Evolutionary conservation across 352 stramenopile genomes (phyloP).

Genomic region (Globisporangium abappressorium): DNA sequence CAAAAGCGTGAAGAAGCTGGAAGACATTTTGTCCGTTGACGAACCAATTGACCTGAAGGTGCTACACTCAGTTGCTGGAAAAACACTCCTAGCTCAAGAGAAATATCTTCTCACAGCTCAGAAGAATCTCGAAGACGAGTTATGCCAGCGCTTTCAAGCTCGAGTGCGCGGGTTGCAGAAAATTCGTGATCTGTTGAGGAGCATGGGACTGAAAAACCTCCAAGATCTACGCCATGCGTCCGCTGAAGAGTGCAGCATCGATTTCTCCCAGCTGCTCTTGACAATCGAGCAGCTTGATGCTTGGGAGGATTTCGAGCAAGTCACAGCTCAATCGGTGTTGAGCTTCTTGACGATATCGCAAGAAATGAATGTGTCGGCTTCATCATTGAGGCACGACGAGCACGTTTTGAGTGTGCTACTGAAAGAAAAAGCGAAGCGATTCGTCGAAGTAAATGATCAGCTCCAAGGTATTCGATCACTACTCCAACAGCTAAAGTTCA

Average conservation of each 20-base stretch:
- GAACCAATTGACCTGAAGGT: constrained; percentile 40
- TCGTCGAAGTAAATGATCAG: constrained; percentile 48
- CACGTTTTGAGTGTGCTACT: constrained; percentile 44
- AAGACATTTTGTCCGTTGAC: constrained; percentile 34
- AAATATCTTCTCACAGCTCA: constrained; percentile 32
- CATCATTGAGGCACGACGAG: constrained; percentile 33
- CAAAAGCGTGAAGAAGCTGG: constrained; percentile 39
- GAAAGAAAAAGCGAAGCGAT: constrained; percentile 59
- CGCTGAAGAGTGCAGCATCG: constrained; percentile 22
- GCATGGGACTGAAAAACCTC: constrained; percentile 32
- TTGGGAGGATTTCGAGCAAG: constrained; percentile 27
- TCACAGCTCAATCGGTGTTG: constrained; percentile 8
- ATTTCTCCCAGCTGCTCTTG: constrained; percentile 14
- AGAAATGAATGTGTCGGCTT: constrained; percentile 21
- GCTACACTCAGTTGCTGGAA: constrained; percentile 30
- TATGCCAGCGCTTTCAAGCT: constrained; percentile 39
- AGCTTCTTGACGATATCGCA: constrained; percentile 14
- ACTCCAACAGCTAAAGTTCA: constrained; percentile 41
- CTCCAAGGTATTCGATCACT: constrained; percentile 42
- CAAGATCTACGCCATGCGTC: constrained; percentile 46
- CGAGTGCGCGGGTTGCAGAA: constrained; percentile 32
- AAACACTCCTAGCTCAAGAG: constrained; percentile 55
- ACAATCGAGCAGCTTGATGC: constrained; percentile 18
- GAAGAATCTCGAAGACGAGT: constrained; percentile 36
- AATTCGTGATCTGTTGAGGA: constrained; percentile 33